Evolutionary conservation across 192 early-diverging fungal species (phyloP), one percentile per base, ranked within the genome.

Genomic region (Backusella morwellensis): DNA sequence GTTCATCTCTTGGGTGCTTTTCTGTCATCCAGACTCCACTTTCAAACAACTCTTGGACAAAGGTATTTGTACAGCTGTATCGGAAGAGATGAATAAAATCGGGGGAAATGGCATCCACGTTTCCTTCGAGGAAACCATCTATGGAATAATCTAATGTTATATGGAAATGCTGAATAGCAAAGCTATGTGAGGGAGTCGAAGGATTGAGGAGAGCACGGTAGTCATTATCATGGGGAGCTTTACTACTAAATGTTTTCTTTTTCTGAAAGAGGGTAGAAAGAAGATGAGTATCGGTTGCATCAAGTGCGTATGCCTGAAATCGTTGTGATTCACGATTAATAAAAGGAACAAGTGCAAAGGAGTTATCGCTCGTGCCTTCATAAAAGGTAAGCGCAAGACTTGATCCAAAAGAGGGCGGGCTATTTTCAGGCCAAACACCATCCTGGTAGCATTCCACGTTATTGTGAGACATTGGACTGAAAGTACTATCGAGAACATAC

Each of bases 1-100:
- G 81, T 47, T 91, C 87, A 72, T 93, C 89, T 19, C 90, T 87
- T 1, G 93, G 93, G 74, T 93, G 92, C n/a, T 77, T 85, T 75
- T 93, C 91, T 19, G 91, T 90, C 12, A 89, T 84, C 29, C 97
- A 86, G 56, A 86, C 89, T 0, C 40, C 23, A 14, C 88, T 85
- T 3, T 86, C 86, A 80, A 97, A 96, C 63, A 98, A 84, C 44
- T 86, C 84, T 26, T 75, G 73, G 0, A 94, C 78, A 80, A 94
- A 92, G 0, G 77, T 73, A 78, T 92, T 92, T 44, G 88, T 87
- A 40, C 91, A 84, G 19, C 78, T 75, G 47, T 90, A 90, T 23
- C 84, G 81, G 79, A 94, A 90, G 35, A 95, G 81, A 68, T 90
- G 82, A 26, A 94, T 88, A 77, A 95, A 94, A 78, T 96, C 95